These are phyloP conservation scores for Microascus cirrosus DNA, from an alignment of 2,329 filamentous ascomycete genomes.

Conservation along the genomic window DNA sequence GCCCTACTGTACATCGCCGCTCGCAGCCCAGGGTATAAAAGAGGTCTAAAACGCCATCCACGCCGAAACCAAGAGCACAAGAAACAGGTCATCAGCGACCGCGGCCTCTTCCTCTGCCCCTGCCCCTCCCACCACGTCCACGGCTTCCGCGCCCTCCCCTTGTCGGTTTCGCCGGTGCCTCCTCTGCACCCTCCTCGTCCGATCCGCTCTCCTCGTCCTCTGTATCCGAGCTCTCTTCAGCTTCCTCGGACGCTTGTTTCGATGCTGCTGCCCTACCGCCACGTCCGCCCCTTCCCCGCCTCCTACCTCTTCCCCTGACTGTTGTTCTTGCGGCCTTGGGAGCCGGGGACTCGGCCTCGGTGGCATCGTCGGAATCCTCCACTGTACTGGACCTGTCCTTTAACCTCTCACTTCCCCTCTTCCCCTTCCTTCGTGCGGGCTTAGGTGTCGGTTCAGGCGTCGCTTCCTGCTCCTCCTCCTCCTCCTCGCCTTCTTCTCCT, in stretches of 20 bases:
- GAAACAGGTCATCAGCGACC: slow-evolving; percentile 7
- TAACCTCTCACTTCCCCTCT: slow-evolving; percentile 13
- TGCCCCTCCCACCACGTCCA: slow-evolving; percentile 20
- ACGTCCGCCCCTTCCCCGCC: not conserved
- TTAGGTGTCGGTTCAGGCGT: slow-evolving; percentile 13
- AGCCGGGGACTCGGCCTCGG: slow-evolving; percentile 26
- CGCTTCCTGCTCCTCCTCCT: slow-evolving; percentile 4
- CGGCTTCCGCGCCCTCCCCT: slow-evolving; percentile 22
- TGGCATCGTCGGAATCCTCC: slow-evolving; percentile 40
- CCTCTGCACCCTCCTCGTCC: slow-evolving; percentile 21
- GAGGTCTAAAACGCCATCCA: not conserved
- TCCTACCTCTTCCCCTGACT: slow-evolving; percentile 14
- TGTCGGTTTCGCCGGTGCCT: slow-evolving; percentile 25
- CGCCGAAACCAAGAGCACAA: not conserved
- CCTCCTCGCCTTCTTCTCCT: slow-evolving; percentile 6
- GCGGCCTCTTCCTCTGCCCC: slow-evolving; percentile 18
- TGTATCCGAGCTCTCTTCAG: slow-evolving; percentile 15
- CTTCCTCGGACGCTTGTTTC: slow-evolving; percentile 17
- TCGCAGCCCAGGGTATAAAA: not conserved
- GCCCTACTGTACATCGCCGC: not conserved
- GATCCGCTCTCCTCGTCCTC: slow-evolving; percentile 15
- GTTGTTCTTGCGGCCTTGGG: slow-evolving; percentile 24
- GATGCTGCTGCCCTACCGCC: slow-evolving; percentile 18
- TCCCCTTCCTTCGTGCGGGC: slow-evolving; percentile 17
- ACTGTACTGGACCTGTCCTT: slow-evolving; percentile 20